Evolutionary conservation across 495 filamentous ascomycete genomes (phyloP), one percentile per base, ranked within the genome.

Genomic region (Annulohypoxylon nitens): DNA sequence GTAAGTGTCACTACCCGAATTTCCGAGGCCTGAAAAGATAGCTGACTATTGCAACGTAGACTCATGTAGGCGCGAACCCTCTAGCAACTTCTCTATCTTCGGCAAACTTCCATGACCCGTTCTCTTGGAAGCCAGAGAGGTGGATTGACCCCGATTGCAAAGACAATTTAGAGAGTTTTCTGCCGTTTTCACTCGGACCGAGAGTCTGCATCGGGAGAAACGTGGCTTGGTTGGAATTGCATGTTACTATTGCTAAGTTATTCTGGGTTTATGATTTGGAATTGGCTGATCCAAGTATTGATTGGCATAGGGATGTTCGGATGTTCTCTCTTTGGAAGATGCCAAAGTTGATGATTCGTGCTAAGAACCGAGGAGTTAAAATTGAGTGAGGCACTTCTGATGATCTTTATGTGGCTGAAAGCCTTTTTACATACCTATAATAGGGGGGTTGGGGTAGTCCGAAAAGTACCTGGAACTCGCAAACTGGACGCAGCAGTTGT

Each of bases 201-300:
- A 60, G 80, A 12, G 55, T 33, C n/a, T 83, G 80, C 43, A 64
- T 81, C 2, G 80, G 80, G 23, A 48, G 63, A 54, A 78, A 75
- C 23, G 48, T 80, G 9, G 78, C 76, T 16, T 81, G 78, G 80
- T 47, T 82, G 33, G 78, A 81, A 16, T n/a, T 82, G 34, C 75
- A 71, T 1, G 76, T 73, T 14, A 67, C 69, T 20, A 34, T 81
- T 12, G 67, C 78, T 3, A 80, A 81, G 61, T 16, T 81, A 14
- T 18, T 78, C 26, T 82, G 74, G 71, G 37, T 36, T 1, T 81
- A 80, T 45, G 79, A 82, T 41, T 53, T 79, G 7, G 55, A 79
- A 39, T 60, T 78, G 2, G 57, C 77, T 20, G 60, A 81, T 37
- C 33, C 65, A 6, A 61, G 60, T 0, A 39, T 77, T 4, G 78